phyloP scores from a whole-genome alignment of 768 basidiomycete genomes.

The Suillus sp. region DNA sequence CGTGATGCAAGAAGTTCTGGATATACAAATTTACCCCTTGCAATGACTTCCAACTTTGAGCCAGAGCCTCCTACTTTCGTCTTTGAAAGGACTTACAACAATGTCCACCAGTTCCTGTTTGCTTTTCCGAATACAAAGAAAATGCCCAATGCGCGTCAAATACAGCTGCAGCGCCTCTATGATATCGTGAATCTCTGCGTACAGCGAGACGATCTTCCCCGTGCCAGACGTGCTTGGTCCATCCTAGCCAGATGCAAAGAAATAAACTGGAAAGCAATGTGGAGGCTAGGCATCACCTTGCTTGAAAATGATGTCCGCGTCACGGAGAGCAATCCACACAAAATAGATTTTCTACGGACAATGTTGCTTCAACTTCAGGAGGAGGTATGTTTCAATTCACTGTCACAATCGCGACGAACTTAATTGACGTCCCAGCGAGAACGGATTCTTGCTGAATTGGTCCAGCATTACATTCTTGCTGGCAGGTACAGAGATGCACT shows the following conservation, averaged over 20 bases:
- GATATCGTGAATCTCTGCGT: conserved; percentile 75
- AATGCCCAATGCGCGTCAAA: conserved; percentile 58
- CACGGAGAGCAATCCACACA: conserved; percentile 34
- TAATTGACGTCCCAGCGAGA: conserved; percentile 54
- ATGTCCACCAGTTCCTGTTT: conserved; percentile 60
- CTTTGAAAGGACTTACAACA: conserved; percentile 5
- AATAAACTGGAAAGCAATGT: conserved; percentile 70
- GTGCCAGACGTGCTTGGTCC: conserved; percentile 72
- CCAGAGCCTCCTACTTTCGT: not conserved
- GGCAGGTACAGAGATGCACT: conserved; percentile 68
- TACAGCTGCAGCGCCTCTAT: conserved; percentile 73
- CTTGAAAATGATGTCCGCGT: conserved; percentile 40
- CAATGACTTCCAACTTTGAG: not conserved
- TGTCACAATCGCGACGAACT: conserved; percentile 7
- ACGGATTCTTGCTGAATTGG: conserved; percentile 71
- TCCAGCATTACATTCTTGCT: conserved; percentile 62
- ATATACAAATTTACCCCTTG: not conserved
- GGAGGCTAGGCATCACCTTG: conserved; percentile 66
- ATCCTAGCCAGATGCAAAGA: conserved; percentile 79
- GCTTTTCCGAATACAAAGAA: conserved; percentile 51
- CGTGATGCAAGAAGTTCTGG: not conserved
- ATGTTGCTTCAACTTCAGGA: conserved; percentile 73
- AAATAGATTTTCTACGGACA: conserved; percentile 61
- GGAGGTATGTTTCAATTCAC: conserved; percentile 48
- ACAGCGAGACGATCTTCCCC: conserved; percentile 61